Conservation (phyloP, 345 rosid species). For the Excoecaria agallocha region DNA sequence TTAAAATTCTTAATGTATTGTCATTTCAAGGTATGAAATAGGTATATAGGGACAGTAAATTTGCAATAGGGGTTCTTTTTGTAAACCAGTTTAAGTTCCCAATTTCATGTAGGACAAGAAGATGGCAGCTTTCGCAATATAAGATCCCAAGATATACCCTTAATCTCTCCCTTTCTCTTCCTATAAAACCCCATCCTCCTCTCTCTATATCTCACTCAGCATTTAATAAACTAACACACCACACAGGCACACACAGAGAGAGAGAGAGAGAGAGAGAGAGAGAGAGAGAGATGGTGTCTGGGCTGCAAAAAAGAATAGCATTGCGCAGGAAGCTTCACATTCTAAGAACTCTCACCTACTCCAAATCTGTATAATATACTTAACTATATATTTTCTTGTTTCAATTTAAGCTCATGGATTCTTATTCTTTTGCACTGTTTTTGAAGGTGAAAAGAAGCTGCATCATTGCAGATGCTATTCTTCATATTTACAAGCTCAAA, state of each 20-base stretch:
- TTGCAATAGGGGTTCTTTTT: background rate
- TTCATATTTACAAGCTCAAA: constrained; percentile 53
- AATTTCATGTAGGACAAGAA: constrained; percentile 35
- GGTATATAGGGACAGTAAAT: background rate
- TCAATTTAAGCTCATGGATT: background rate
- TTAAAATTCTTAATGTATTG: background rate
- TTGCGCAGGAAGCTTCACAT: constrained; percentile 46
- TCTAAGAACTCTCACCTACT: constrained; percentile 40
- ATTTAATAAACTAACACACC: constrained; percentile 6
- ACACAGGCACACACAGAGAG: background rate
- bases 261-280: constrained; percentile 25
- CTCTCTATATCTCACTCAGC: constrained; percentile 11
- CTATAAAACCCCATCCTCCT: constrained; percentile 35
- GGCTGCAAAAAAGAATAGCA: constrained; percentile 41
- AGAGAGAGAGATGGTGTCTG: constrained; percentile 44
- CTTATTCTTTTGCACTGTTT: constrained; percentile 5
- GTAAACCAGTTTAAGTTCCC: constrained; percentile 12
- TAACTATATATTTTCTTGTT: background rate
- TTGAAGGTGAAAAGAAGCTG: constrained; percentile 47
- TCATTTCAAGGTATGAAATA: background rate
- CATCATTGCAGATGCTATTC: constrained; percentile 41
- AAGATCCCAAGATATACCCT: constrained; percentile 40
- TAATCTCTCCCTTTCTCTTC: constrained; percentile 17
- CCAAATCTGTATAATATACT: constrained; percentile 46
- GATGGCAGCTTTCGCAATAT: constrained; percentile 20